phyloP scores from a whole-genome alignment of 495 filamentous ascomycete genomes.

The Corynascus novoguineensis region DNA sequence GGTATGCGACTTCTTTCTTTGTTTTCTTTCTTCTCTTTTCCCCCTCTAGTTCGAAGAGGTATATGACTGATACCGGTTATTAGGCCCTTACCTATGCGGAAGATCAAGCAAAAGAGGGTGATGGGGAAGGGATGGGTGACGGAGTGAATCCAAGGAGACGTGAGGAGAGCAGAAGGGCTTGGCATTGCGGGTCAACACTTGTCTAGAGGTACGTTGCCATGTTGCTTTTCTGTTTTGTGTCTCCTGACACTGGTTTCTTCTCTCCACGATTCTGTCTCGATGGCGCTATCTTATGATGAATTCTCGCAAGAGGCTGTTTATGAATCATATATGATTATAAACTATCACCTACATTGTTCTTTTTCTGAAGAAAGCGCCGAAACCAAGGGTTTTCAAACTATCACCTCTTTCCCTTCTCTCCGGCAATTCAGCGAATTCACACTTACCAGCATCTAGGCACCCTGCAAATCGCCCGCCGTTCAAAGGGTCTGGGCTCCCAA shows the following conservation, averaged over 20 bases:
- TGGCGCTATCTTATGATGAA: constrained; percentile 9
- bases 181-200: background rate
- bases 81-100: constrained; percentile 69
- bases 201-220: background rate
- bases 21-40: no score
- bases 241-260: background rate
- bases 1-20: constrained; percentile 25
- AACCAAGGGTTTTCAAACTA: no score
- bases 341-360: constrained; percentile 23
- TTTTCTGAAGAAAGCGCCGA: constrained; percentile 9
- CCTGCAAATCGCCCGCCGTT: no score
- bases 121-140: constrained; percentile 70
- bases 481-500: no score
- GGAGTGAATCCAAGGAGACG: constrained; percentile 19
- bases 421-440: no score
- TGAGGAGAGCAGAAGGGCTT: background rate
- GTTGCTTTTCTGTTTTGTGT: background rate
- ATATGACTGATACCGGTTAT: background rate
- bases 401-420: no score
- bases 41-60: background rate
- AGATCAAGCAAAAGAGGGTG: constrained; percentile 73
- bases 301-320: constrained; percentile 24
- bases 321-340: constrained; percentile 21
- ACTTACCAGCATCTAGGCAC: no score
- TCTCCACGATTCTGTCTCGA: background rate